A percentile compares a stretch with the other conserved stretches of the same genome.
Conservation (phyloP, 306 rosid genomes). For the Citrullus colocynthis region DNA sequence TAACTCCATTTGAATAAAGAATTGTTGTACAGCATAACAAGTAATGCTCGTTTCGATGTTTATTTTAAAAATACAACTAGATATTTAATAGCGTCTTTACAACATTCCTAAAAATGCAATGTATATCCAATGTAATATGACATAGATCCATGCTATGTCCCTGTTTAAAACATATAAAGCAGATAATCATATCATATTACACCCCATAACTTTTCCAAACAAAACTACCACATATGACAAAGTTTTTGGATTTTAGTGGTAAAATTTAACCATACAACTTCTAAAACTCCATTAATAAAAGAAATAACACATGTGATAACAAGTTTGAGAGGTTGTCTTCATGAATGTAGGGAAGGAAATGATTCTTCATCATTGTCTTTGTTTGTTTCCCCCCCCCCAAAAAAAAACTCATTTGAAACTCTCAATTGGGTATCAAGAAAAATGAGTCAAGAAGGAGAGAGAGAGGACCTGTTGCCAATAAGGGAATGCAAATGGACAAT, state of each 20-base stretch:
- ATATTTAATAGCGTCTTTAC: neutral
- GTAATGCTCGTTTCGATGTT: neutral
- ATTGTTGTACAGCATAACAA: neutral
- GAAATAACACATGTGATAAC: neutral
- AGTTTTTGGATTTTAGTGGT: neutral
- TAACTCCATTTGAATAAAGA: neutral
- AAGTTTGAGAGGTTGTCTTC: neutral
- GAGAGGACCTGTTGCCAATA: conserved; percentile 70
- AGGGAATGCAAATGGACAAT: conserved; percentile 80
- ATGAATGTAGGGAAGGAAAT: neutral
- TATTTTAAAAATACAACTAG: neutral
- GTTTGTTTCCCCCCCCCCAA: neutral
- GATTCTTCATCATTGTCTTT: neutral
- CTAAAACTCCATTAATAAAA: neutral
- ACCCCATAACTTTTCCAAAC: neutral
- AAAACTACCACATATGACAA: neutral
- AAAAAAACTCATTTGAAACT: neutral
- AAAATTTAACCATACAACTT: neutral
- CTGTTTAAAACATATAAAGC: neutral
- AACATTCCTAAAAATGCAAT: neutral
- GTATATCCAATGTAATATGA: neutral
- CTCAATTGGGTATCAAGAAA: neutral
- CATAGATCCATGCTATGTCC: neutral
- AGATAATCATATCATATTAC: neutral
- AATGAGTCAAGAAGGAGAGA: neutral